Base-by-base conservation (phyloP, 2,329 filamentous ascomycete genomes). In the Colletotrichum nymphaeae region DNA sequence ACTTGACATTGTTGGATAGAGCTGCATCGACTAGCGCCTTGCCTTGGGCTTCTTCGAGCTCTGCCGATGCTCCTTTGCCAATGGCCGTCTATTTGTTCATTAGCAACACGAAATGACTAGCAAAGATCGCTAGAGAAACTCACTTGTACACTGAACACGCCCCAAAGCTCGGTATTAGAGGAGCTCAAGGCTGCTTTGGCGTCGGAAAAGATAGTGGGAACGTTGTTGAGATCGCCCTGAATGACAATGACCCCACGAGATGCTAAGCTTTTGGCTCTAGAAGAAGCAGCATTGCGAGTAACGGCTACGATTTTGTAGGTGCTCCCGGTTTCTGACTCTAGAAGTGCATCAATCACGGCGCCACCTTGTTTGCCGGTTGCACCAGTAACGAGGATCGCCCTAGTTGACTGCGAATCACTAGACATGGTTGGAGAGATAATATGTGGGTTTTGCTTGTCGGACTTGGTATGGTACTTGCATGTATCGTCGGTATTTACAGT, bases 1-100 rank as follows among this genome's bases (percentile, higher is more conserved):
- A 86, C 64, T 85, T 82, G 42, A 91, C 87, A 8, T 84, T 83
- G 42, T 88, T 80, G 28, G 85, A 83, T 62, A 91, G 76, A 3
- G 86, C 83, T 11, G 85, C 88, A 66, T 90, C 86, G 63, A 91
- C 83, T 4, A 92, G 78, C 1, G 80, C 83, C 52, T 86, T 90
- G 63, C 89, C 89, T 79, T 91, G 88, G 19, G 70, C 67, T 59
- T 77, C 76, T 64, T 81, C 78, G 28, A 81, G 55, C 72, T 24
- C 52, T 26, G 52, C 52, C 22, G 52, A 55, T 14, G 52, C 52
- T 12, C 52, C 52, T 11, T 55, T 55, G n/a, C 52, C 52, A 16
- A 55, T 55, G 52, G 52, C 52, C 37, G 67, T 65, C 63, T 30
- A 30, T 24, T 22, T 35, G 24, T n/a, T 3, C n/a, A 11, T 55